Evolutionary conservation across 106 monocot species (phyloP).

Genomic region (Narthecium ossifragum): DNA sequence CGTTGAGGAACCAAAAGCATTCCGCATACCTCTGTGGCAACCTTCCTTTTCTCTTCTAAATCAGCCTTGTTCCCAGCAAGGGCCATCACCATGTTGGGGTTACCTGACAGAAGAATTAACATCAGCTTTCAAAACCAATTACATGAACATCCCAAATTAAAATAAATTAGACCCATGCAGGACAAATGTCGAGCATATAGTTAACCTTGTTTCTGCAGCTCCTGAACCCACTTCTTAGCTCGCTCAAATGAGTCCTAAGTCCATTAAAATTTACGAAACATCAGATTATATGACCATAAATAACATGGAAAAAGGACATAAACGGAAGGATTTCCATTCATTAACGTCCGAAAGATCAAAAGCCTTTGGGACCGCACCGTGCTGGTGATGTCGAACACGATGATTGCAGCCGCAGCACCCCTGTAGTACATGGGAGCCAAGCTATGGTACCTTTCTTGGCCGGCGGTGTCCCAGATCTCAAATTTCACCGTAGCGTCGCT

Average conservation of each 20-base stretch:
- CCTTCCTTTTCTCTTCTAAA: slow-evolving; percentile 62
- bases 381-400: slow-evolving; percentile 90
- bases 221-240: slow-evolving; percentile 95
- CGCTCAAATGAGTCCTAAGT: slow-evolving; percentile 81
- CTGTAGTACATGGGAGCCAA: slow-evolving; percentile 98
- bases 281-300: neutral
- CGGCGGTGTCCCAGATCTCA: slow-evolving; percentile 98
- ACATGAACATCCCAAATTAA: neutral
- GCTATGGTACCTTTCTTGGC: slow-evolving; percentile 97
- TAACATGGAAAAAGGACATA: neutral
- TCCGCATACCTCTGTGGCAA: slow-evolving; percentile 31
- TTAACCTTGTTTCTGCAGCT: slow-evolving; percentile 88
- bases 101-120: slow-evolving; percentile 23
- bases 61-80: slow-evolving; percentile 67
- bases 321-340: no score
- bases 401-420: slow-evolving; percentile 89
- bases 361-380: slow-evolving; percentile 20
- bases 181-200: no score
- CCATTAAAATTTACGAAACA: slow-evolving; percentile 1
- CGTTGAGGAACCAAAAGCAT: neutral
- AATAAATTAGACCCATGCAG: no score
- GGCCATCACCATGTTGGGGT: slow-evolving; percentile 57
- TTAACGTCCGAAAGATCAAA: neutral
- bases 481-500: slow-evolving; percentile 92
- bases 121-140: neutral